phyloP scores from a whole-genome alignment of 2,329 filamentous ascomycete species.

The Grosmannia clavigera region DNA sequence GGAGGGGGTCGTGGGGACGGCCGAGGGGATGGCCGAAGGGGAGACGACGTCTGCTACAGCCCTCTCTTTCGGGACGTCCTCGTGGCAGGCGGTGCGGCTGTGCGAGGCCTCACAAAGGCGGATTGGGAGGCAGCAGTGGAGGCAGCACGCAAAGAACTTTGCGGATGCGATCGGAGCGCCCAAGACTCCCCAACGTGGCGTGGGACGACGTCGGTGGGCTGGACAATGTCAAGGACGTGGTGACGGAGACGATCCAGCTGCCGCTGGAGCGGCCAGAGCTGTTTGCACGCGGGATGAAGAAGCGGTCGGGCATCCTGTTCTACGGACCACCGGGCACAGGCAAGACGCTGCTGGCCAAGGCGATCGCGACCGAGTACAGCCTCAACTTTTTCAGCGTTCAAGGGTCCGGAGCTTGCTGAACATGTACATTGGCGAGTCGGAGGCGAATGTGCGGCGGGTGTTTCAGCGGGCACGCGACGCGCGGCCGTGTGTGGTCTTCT shows the following conservation, averaged over 20 bases:
- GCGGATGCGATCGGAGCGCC: constrained; percentile 94
- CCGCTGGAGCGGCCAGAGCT: constrained; percentile 84
- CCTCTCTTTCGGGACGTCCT: constrained; percentile 65
- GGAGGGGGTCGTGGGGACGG: constrained; percentile 42
- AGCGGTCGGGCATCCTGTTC: constrained; percentile 84
- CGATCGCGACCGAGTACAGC: constrained; percentile 85
- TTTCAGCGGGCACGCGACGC: constrained; percentile 82
- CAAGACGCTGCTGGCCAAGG: constrained; percentile 86
- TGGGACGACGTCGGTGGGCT: constrained; percentile 95
- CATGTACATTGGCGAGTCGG: constrained; percentile 93
- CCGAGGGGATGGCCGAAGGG: constrained; percentile 17
- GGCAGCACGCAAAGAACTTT: constrained; percentile 93
- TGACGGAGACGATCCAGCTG: constrained; percentile 91
- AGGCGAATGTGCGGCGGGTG: constrained; percentile 80
- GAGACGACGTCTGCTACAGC: not conserved
- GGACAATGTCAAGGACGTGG: constrained; percentile 89
- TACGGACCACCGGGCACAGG: constrained; percentile 86
- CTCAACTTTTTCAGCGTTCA: constrained; percentile 94
- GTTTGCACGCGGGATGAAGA: constrained; percentile 97
- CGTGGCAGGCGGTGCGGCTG: constrained; percentile 69
- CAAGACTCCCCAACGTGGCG: constrained; percentile 91
- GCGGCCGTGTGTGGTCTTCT: constrained; percentile 81
- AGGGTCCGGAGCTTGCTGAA: constrained; percentile 87
- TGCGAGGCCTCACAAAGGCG: constrained; percentile 62
- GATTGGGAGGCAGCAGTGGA: constrained; percentile 94